Percentiles rank a stretch among this genome's conserved stretches.
Conservation (phyloP, 495 filamentous ascomycete genomes). For the Gamarada debralockiae region DNA sequence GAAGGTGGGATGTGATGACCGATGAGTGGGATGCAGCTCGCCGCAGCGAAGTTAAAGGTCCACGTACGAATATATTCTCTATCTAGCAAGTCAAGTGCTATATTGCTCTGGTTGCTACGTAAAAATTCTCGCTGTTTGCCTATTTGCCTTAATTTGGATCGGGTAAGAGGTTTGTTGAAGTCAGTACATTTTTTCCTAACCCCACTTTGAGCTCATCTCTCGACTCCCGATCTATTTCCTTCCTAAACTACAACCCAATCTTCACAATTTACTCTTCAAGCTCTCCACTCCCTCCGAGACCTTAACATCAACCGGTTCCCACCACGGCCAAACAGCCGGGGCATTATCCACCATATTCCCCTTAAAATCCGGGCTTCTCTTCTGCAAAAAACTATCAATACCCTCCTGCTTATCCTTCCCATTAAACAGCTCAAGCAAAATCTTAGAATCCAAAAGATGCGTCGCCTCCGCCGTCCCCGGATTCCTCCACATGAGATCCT, state of each 20-base stretch:
- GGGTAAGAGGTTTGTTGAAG: too few relatives aligned
- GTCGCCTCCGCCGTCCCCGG: conserved; percentile 50
- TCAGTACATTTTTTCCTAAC: too few relatives aligned
- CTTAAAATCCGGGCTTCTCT: conserved; percentile 48
- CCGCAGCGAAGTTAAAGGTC: too few relatives aligned
- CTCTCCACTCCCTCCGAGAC: conserved; percentile 1
- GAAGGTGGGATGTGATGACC: too few relatives aligned
- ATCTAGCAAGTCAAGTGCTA: too few relatives aligned
- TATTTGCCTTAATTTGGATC: too few relatives aligned
- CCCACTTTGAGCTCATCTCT: too few relatives aligned
- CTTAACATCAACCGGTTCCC: conserved; percentile 25
- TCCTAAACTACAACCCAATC: not conserved
- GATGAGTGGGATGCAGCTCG: too few relatives aligned
- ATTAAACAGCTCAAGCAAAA: conserved; percentile 53
- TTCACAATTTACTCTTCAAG: conserved; percentile 18
- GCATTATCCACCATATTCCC: conserved; percentile 44
- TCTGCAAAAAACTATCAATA: conserved; percentile 40
- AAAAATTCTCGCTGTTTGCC: too few relatives aligned
- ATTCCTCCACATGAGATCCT: conserved; percentile 56
- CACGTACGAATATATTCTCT: too few relatives aligned
- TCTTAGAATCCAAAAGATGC: conserved; percentile 54
- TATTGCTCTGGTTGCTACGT: too few relatives aligned
- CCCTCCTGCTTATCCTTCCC: conserved; percentile 47
- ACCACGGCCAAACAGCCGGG: conserved; percentile 45
- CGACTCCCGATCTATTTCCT: not conserved